Percentiles rank a stretch among this genome's conserved stretches.
phyloP scores from a whole-genome alignment of 2,329 filamentous ascomycete species.

The Alternaria triticimaculans region DNA sequence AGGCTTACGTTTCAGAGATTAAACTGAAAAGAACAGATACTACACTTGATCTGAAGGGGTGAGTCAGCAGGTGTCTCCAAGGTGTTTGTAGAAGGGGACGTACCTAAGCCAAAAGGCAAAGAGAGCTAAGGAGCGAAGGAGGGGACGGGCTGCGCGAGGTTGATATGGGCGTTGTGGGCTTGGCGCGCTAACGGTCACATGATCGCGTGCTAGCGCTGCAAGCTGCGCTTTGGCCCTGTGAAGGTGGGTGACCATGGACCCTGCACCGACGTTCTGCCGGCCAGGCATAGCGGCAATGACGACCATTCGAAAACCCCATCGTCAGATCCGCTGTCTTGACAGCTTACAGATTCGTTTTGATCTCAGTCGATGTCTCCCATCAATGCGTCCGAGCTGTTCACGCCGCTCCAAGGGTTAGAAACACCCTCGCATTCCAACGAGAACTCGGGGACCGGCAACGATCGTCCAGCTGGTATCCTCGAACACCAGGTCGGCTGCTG shows the following conservation, averaged over 20 bases:
- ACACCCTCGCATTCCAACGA: background rate
- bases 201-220: background rate
- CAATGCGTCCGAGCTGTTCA: background rate
- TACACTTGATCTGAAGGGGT: background rate
- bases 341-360: background rate
- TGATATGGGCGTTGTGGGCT: background rate
- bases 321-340: background rate
- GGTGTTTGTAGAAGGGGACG: background rate
- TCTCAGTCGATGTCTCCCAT: background rate
- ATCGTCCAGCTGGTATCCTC: background rate
- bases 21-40: constrained; percentile 3
- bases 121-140: background rate
- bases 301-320: background rate
- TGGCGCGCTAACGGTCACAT: background rate
- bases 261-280: background rate
- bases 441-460: background rate
- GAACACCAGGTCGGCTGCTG: background rate
- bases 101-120: constrained; percentile 1
- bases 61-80: background rate
- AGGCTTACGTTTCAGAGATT: background rate
- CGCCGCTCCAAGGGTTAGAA: background rate
- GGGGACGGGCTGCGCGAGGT: background rate
- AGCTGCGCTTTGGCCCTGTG: background rate
- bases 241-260: background rate
- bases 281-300: background rate